phyloP scores from a whole-genome alignment of 257 asterid species.

The Nicotiana attenuata region DNA sequence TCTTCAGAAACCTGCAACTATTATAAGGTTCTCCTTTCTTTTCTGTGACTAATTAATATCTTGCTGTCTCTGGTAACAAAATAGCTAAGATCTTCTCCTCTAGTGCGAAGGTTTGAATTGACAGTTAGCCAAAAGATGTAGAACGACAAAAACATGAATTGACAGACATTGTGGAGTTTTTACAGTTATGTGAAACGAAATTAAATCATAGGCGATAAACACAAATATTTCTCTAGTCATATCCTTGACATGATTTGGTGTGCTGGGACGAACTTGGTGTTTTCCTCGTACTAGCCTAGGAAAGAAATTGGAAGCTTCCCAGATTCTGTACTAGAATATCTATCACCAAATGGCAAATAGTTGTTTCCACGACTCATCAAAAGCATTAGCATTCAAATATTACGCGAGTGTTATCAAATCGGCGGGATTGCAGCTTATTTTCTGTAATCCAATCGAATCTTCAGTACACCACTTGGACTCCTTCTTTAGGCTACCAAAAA shows the following conservation, averaged over 20 bases:
- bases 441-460: not conserved
- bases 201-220: not conserved
- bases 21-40: not conserved
- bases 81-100: not conserved
- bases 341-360: not conserved
- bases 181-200: not conserved
- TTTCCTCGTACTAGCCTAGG: not conserved
- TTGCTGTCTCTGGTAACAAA: not conserved
- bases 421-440: not conserved
- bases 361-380: not conserved
- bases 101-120: not conserved
- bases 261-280: not conserved
- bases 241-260: not conserved
- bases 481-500: not conserved
- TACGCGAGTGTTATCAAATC: not conserved
- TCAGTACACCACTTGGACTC: not conserved
- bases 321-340: not conserved
- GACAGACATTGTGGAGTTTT: not conserved
- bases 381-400: not conserved
- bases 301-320: not conserved
- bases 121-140: not conserved
- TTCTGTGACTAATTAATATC: too few species aligned
- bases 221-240: not conserved
- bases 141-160: not conserved
- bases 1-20: not conserved